Evolutionary conservation across 1,284 basidiomycete genomes (phyloP).

Genomic region (Moesziomyces sp.): DNA sequence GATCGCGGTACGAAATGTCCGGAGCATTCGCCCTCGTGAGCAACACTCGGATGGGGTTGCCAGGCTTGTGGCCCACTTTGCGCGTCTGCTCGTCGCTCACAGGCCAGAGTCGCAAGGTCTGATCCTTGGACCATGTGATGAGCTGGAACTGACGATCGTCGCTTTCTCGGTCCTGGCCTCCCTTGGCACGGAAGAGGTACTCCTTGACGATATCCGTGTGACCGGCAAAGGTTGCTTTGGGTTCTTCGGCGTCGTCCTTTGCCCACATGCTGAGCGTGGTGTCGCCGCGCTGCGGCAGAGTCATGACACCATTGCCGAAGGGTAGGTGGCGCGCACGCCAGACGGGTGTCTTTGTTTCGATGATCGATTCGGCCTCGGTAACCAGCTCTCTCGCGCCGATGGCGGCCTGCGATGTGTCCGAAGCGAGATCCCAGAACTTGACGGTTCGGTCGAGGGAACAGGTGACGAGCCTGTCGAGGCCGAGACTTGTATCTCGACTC

Average conservation of each 20-base stretch:
- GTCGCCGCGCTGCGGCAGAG: slow-evolving; percentile 88
- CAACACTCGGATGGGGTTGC: slow-evolving; percentile 71
- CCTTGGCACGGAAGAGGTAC: slow-evolving; percentile 88
- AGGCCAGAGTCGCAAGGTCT: slow-evolving; percentile 91
- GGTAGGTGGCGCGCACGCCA: slow-evolving; percentile 93
- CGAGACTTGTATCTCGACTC: slow-evolving; percentile 55
- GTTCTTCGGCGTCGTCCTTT: slow-evolving; percentile 70
- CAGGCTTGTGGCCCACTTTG: slow-evolving; percentile 71
- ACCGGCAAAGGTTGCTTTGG: slow-evolving; percentile 84
- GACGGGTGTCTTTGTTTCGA: slow-evolving; percentile 85
- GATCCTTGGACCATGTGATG: slow-evolving; percentile 96
- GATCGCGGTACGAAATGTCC: slow-evolving; percentile 58
- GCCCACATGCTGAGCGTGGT: slow-evolving; percentile 86
- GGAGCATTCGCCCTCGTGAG: slow-evolving; percentile 69
- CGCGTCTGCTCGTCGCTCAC: slow-evolving; percentile 75
- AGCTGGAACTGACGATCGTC: slow-evolving; percentile 70
- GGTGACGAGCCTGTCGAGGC: slow-evolving; percentile 63
- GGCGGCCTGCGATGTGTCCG: slow-evolving; percentile 51
- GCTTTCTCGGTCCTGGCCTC: slow-evolving; percentile 68
- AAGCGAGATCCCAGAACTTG: slow-evolving; percentile 63
- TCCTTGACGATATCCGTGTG: slow-evolving; percentile 95
- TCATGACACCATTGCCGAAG: slow-evolving; percentile 89
- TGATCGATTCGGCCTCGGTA: slow-evolving; percentile 69
- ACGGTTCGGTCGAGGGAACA: slow-evolving; percentile 66
- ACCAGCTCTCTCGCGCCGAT: slow-evolving; percentile 58